Percentiles rank a stretch among this genome's conserved stretches.
phyloP scores from a whole-genome alignment of 1,139 yeast genomes.

The Taphrina communis region DNA sequence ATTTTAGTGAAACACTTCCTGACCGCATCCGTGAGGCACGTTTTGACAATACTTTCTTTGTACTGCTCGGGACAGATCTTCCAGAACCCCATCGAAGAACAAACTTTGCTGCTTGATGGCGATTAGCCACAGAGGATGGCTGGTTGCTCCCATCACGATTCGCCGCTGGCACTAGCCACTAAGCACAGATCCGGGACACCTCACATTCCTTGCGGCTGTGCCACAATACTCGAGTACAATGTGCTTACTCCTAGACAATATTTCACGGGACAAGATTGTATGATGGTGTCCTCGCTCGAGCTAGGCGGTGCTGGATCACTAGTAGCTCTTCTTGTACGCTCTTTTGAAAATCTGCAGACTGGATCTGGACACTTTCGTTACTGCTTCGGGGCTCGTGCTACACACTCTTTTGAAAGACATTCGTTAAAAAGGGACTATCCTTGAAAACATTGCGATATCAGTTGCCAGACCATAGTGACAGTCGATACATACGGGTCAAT shows the following conservation, averaged over 20 bases:
- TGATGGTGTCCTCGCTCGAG: not conserved
- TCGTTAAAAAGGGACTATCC: not conserved
- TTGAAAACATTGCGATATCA: not conserved
- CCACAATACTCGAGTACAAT: constrained; percentile 4
- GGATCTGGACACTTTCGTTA: constrained; percentile 1
- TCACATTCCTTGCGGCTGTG: constrained; percentile 17
- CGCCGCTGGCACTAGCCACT: constrained; percentile 7
- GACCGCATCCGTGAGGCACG: not conserved
- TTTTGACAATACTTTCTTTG: not conserved
- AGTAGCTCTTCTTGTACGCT: not conserved
- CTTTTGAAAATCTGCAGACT: not conserved
- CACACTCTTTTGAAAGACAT: constrained; percentile 14
- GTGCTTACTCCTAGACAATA: not conserved
- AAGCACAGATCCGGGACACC: constrained; percentile 19
- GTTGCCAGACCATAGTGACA: not conserved
- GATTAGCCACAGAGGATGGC: not conserved
- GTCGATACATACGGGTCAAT: not conserved
- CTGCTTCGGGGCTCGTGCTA: not conserved
- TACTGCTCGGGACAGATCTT: not conserved
- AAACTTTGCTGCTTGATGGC: not conserved
- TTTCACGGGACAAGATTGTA: not conserved
- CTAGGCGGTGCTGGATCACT: constrained; percentile 11
- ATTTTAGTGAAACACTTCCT: no score
- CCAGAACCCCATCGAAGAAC: constrained; percentile 3
- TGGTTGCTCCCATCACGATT: constrained; percentile 1